Evolutionary conservation across 768 basidiomycete species (phyloP).

Genomic region (Pleurotus platypus): DNA sequence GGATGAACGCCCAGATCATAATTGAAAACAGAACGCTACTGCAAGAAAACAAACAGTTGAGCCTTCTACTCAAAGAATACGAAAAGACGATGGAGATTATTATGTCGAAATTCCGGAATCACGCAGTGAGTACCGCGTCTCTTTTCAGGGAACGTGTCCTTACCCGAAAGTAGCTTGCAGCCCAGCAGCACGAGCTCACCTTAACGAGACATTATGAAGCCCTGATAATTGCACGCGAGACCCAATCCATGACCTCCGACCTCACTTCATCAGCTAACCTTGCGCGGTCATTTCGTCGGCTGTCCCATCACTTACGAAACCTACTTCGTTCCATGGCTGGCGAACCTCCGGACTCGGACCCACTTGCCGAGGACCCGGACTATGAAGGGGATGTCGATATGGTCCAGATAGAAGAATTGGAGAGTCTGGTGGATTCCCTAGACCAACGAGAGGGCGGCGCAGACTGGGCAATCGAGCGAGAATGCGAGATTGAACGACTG

Average conservation of each 20-base stretch:
- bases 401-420: conserved; percentile 37
- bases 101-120: conserved; percentile 93
- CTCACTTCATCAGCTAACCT: conserved; percentile 57
- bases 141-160: conserved; percentile 9
- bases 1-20: conserved; percentile 82
- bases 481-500: conserved; percentile 79
- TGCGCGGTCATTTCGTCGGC: conserved; percentile 64
- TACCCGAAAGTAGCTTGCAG: conserved; percentile 60
- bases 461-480: conserved; percentile 89
- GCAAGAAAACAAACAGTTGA: conserved; percentile 95
- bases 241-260: conserved; percentile 50
- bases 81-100: conserved; percentile 93
- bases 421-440: conserved; percentile 39
- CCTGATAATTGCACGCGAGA: conserved; percentile 66
- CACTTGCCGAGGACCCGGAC: conserved; percentile 28
- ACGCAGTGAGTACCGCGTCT: conserved; percentile 60
- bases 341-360: conserved; percentile 51
- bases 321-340: conserved; percentile 71
- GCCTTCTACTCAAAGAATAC: conserved; percentile 87
- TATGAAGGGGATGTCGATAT: conserved; percentile 26
- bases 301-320: conserved; percentile 66
- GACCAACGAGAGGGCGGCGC: conserved; percentile 36
- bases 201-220: conserved; percentile 88
- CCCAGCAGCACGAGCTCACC: conserved; percentile 85
- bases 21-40: conserved; percentile 91